A percentile compares a stretch with the other conserved stretches of the same genome.
Evolutionary conservation across 2,329 filamentous ascomycete genomes (phyloP).

Genomic region (Fusarium albosuccineum): DNA sequence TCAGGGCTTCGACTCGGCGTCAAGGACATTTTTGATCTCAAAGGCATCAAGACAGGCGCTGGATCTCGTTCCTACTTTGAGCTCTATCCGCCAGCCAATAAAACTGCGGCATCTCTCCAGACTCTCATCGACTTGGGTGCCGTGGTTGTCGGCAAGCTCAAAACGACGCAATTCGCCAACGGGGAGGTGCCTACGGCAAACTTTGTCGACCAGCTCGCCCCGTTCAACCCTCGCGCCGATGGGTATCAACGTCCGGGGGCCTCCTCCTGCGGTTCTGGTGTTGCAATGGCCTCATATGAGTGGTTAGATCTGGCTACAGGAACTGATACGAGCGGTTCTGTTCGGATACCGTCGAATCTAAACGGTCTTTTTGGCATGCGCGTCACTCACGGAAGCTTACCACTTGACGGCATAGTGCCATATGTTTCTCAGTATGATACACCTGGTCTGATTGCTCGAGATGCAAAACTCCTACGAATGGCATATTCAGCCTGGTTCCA

Average conservation of each 20-base stretch:
- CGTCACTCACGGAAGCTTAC: conserved; percentile 40
- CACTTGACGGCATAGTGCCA: neutral
- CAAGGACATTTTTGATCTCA: conserved; percentile 23
- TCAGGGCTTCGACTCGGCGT: conserved; percentile 11
- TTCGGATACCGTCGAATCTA: conserved; percentile 59
- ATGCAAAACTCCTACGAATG: neutral
- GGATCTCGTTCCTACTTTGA: conserved; percentile 10
- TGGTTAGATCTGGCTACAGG: conserved; percentile 62
- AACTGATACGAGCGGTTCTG: conserved; percentile 60
- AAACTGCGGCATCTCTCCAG: conserved; percentile 17
- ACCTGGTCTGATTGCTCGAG: neutral
- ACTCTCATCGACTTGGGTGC: conserved; percentile 17
- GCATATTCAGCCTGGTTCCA: neutral
- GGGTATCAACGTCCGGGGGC: conserved; percentile 61
- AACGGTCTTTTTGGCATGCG: conserved; percentile 62
- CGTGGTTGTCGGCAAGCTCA: conserved; percentile 14
- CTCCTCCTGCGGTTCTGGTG: conserved; percentile 49
- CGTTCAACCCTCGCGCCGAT: conserved; percentile 61
- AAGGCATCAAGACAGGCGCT: conserved; percentile 13
- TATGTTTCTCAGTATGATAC: neutral
- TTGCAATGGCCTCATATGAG: conserved; percentile 52
- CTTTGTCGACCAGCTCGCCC: conserved; percentile 53
- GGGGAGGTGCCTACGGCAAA: conserved; percentile 55
- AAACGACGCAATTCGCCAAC: conserved; percentile 15
- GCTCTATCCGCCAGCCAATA: neutral